phyloP scores from a whole-genome alignment of 2,329 filamentous ascomycete species.

The Metarhizium album region DNA sequence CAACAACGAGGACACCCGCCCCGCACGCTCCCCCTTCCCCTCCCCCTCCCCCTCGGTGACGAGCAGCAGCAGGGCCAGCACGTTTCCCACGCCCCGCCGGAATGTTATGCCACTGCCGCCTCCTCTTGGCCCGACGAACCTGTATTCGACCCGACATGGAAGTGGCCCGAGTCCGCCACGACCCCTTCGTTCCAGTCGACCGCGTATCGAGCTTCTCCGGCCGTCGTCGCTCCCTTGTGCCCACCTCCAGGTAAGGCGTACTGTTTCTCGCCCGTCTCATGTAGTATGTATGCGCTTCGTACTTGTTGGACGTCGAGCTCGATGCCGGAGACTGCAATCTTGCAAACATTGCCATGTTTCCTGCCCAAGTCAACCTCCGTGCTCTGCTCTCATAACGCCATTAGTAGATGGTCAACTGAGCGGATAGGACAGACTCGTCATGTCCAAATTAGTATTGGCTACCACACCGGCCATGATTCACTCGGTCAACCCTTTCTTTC shows the following conservation, averaged over 20 bases:
- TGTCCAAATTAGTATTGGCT: not conserved
- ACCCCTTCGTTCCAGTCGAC: not conserved
- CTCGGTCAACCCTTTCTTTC: no score
- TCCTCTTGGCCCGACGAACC: not conserved
- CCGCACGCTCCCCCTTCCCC: no score
- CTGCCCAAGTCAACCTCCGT: not conserved
- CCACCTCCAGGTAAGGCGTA: not conserved
- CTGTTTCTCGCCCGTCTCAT: not conserved
- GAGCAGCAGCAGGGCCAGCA: not conserved
- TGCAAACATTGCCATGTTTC: not conserved
- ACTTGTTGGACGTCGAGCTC: not conserved
- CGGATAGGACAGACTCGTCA: not conserved
- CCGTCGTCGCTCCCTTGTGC: not conserved
- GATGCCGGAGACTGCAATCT: not conserved
- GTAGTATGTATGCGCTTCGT: no score
- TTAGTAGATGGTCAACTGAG: not conserved
- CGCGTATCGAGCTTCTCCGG: not conserved
- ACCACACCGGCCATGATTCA: not conserved
- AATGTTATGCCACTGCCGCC: not conserved
- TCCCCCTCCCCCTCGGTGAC: not conserved
- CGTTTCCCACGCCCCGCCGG: not conserved
- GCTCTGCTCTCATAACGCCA: not conserved
- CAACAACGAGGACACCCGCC: not conserved
- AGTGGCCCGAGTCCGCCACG: conserved; percentile 4
- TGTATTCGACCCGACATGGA: conserved; percentile 5